A percentile compares a stretch with the other conserved stretches of the same genome.
Conservation (phyloP, 345 rosid species). For the Eucalyptus tenuipes region DNA sequence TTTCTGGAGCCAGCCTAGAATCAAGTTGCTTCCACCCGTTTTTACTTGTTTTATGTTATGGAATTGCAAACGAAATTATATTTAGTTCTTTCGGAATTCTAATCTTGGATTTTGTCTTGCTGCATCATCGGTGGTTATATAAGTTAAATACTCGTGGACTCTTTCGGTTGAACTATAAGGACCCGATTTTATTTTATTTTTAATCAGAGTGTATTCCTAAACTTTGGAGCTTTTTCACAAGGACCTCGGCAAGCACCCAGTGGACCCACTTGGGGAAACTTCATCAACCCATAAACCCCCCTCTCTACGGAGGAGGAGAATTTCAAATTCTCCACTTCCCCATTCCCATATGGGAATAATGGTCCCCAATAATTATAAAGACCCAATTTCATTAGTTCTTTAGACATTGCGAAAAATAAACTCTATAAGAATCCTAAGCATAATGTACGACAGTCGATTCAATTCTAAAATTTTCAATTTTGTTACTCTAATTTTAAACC, state of each 20-base stretch:
- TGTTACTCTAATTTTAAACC: background rate
- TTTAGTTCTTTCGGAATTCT: background rate
- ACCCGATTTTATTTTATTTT: too few relatives aligned
- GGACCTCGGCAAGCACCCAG: too few relatives aligned
- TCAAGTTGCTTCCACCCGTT: background rate
- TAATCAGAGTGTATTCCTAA: too few relatives aligned
- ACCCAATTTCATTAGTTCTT: background rate
- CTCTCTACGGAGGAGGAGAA: background rate
- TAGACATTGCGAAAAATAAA: background rate
- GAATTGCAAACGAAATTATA: background rate
- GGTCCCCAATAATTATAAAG: background rate
- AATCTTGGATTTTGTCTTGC: background rate
- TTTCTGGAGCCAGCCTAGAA: background rate
- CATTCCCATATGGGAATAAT: background rate
- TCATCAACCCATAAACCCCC: background rate
- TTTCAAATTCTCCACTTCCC: background rate
- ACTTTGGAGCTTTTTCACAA: too few relatives aligned
- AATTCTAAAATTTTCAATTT: background rate
- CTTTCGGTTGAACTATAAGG: background rate
- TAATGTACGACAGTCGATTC: fast-evolving
- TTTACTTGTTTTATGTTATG: background rate
- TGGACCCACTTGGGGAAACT: background rate
- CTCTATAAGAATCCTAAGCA: background rate
- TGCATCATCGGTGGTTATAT: background rate
- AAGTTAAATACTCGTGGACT: background rate